These are phyloP conservation scores for Ustilago nuda DNA, from an alignment of 1,284 basidiomycete genomes.

Conservation along the genomic window DNA sequence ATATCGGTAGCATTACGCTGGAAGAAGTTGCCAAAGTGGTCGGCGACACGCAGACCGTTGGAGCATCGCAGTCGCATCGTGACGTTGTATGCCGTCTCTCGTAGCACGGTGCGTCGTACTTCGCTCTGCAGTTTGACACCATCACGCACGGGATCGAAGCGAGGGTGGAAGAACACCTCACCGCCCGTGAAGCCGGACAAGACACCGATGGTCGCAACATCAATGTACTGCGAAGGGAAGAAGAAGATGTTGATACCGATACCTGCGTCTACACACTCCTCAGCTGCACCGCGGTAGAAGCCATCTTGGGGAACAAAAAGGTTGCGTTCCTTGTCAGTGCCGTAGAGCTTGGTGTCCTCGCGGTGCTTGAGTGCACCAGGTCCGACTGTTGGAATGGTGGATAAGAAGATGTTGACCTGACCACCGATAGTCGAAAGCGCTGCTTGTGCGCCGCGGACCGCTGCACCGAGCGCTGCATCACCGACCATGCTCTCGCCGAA, in stretches of 20 bases:
- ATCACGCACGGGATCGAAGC: conserved; percentile 82
- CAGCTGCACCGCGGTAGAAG: conserved; percentile 83
- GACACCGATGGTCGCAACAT: conserved; percentile 82
- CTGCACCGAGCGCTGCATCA: conserved; percentile 82
- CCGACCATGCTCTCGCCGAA: conserved; percentile 74
- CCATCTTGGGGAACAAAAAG: conserved; percentile 82
- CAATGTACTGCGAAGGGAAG: conserved; percentile 84
- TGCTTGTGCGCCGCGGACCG: conserved; percentile 74
- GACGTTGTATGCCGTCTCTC: conserved; percentile 84
- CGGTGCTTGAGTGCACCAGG: conserved; percentile 76
- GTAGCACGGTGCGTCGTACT: conserved; percentile 77
- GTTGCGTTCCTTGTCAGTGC: conserved; percentile 87
- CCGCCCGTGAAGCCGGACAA: conserved; percentile 87
- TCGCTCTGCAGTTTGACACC: conserved; percentile 78
- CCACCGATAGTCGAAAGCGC: conserved; percentile 85
- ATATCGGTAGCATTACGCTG: conserved; percentile 81
- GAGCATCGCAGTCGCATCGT: conserved; percentile 87
- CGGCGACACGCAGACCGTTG: conserved; percentile 80
- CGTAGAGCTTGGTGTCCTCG: conserved; percentile 81
- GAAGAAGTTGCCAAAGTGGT: conserved; percentile 85
- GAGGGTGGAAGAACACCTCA: conserved; percentile 90
- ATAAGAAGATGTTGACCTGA: conserved; percentile 84
- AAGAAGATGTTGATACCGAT: conserved; percentile 91
- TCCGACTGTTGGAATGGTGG: conserved; percentile 82
- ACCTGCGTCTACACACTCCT: conserved; percentile 88